Percentiles rank a stretch among this genome's conserved stretches.
These are phyloP conservation scores for Vanrija sp. DNA, from an alignment of 1,284 basidiomycete genomes.

Conservation along the genomic window DNA sequence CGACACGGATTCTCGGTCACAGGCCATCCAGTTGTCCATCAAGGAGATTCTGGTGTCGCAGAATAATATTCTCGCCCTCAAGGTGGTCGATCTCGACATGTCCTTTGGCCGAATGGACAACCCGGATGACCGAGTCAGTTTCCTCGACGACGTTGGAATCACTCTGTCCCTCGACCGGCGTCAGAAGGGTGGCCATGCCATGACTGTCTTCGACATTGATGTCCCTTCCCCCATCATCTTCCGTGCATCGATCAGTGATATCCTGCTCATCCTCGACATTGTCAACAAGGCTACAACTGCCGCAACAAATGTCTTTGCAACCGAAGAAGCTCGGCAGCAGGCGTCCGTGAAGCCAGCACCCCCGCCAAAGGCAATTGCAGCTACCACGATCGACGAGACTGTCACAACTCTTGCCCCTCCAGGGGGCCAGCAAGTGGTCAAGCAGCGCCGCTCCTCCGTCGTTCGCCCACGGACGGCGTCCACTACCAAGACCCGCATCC, in stretches of 20 bases:
- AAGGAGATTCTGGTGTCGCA: conserved; percentile 86
- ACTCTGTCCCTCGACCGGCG: conserved; percentile 83
- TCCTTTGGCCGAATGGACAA: conserved; percentile 87
- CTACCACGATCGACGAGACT: background rate
- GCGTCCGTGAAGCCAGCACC: background rate
- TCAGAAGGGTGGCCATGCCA: conserved; percentile 66
- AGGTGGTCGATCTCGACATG: conserved; percentile 83
- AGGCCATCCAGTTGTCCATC: conserved; percentile 82
- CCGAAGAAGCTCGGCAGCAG: conserved; percentile 6
- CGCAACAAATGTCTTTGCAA: conserved; percentile 32
- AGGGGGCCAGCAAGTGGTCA: conserved; percentile 31
- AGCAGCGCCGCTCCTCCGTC: conserved; percentile 50
- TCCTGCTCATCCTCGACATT: conserved; percentile 83
- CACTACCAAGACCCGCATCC: conserved; percentile 50
- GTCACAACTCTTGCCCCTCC: conserved; percentile 21
- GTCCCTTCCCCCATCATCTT: conserved; percentile 77
- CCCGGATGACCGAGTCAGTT: conserved; percentile 69
- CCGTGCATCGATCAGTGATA: conserved; percentile 88
- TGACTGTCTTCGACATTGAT: conserved; percentile 79
- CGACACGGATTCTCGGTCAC: conserved; percentile 72
- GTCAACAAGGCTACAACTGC: conserved; percentile 81
- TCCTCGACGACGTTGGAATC: conserved; percentile 89
- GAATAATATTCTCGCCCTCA: conserved; percentile 82
- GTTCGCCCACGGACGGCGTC: background rate
- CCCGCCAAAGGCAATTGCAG: background rate